Conservation (phyloP, 2,329 filamentous ascomycete genomes). For the Reticulascus tulasneorum region DNA sequence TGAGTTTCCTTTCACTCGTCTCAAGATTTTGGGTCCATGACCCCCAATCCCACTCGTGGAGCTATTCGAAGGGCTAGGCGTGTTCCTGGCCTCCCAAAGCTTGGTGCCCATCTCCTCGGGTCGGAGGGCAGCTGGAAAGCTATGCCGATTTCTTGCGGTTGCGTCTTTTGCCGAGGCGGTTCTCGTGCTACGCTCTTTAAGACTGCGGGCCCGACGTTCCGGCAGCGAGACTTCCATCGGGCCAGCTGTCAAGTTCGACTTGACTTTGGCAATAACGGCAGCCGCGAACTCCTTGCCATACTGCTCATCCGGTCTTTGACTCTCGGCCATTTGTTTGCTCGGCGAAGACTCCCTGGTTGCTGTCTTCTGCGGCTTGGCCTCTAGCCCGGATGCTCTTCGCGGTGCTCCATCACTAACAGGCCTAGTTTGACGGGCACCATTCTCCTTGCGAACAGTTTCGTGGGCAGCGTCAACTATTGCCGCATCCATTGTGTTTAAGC, state of each 20-base stretch:
- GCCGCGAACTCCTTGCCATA: too few relatives aligned
- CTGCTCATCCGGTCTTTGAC: too few relatives aligned
- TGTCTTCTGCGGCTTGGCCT: neutral
- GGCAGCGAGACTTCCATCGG: too few relatives aligned
- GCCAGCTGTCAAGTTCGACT: too few relatives aligned
- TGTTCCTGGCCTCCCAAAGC: neutral
- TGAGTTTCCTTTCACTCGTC: conserved; percentile 3
- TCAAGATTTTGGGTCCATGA: neutral
- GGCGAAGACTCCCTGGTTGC: too few relatives aligned
- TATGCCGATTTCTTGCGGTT: too few relatives aligned
- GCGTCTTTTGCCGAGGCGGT: neutral
- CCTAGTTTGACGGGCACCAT: neutral
- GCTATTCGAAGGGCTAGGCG: too few relatives aligned
- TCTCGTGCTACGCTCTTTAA: too few relatives aligned
- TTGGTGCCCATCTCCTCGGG: neutral
- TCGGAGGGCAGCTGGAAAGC: neutral
- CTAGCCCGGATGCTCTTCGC: neutral
- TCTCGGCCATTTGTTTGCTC: too few relatives aligned
- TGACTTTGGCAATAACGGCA: too few relatives aligned
- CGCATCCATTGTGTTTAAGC: too few relatives aligned
- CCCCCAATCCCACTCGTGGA: too few relatives aligned
- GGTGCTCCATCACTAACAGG: neutral
- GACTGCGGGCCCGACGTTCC: neutral
- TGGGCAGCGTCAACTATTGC: neutral
- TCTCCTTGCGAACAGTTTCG: neutral